phyloP scores from a whole-genome alignment of 805 yeast genomes.

The Metschnikowia borealis region DNA sequence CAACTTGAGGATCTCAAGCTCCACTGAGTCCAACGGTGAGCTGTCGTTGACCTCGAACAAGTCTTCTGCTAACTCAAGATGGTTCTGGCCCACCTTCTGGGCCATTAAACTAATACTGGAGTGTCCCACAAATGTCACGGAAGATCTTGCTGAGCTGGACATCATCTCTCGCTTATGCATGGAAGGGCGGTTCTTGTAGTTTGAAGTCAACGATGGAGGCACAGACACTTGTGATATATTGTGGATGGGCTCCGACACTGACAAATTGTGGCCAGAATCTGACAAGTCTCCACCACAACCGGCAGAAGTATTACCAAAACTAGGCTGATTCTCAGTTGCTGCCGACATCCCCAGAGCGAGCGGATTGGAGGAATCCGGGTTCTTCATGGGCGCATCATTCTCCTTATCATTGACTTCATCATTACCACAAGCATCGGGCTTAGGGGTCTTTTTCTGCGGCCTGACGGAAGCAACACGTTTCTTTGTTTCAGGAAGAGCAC shows the following conservation, averaged over 20 bases:
- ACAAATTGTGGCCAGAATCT: conserved; percentile 9
- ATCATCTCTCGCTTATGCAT: conserved; percentile 33
- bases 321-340: not conserved
- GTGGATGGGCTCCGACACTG: conserved; percentile 32
- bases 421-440: not conserved
- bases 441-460: conserved; percentile 12
- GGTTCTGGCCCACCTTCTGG: conserved; percentile 45
- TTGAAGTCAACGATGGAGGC: conserved; percentile 42
- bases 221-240: conserved; percentile 40
- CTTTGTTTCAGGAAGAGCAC: conserved; percentile 60
- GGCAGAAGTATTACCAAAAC: not conserved
- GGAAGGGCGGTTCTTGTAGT: conserved; percentile 36
- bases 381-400: not conserved
- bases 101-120: conserved; percentile 48
- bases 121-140: conserved; percentile 51
- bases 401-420: not conserved
- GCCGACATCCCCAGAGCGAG: not conserved
- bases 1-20: conserved; percentile 57
- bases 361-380: not conserved
- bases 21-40: conserved; percentile 48
- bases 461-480: conserved; percentile 28
- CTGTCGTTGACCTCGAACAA: conserved; percentile 32
- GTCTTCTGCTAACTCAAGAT: conserved; percentile 42
- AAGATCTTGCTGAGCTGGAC: conserved; percentile 18
- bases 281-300: not conserved